Base-by-base conservation (phyloP, 2,329 filamentous ascomycete genomes). In the Sporothrix protearum region DNA sequence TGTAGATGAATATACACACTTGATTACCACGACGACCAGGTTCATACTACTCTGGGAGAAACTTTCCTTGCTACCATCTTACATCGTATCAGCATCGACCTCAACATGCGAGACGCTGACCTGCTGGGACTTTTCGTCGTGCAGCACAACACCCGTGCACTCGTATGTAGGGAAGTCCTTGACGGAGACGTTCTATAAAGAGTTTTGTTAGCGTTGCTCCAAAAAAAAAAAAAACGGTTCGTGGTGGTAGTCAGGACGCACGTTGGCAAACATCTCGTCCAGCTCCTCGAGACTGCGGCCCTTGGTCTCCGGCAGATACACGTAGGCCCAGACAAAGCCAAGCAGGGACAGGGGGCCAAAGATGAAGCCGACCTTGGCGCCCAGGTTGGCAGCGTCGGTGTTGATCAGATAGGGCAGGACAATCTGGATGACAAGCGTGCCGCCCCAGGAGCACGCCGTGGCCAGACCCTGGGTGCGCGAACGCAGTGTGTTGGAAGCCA, bases 241-340 rank as follows among this genome's bases (percentile, higher is more conserved):
- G n/a, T n/a, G n/a, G n/a, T n/a, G n/a, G n/a, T n/a, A n/a, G n/a
- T n/a, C n/a, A n/a, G n/a, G 16, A 39, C 55, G 3, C 33, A 61
- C 55, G 14, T 75, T 69, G 74, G 73, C 63, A 68, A 82, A 82
- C 73, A 86, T 84, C 49, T 80, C 80, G 63, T 84, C 82, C 49
- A 85, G 76, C 77, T 86, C 83, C 76, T 86, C 83, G 66, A 85
- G 80, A 16, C 82, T 84, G 71, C 82, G 80, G 33, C 80, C 80
- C 69, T 80, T 80, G 2, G 82, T 84, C 75, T 84, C 83, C 0
- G 83, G 82, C 39, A 83, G 80, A 68, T 83, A 78, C 70, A 85
- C 80, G 74, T 82, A 86, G 14, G 84, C 22, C 72, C 75, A 80
- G 30, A 78, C 73, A n/a, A 77, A 72, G 59, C 72, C 77, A 16